A percentile compares a stretch with the other conserved stretches of the same genome.
Conservation (phyloP, 2,329 filamentous ascomycete genomes). For the Clonostachys byssicola region DNA sequence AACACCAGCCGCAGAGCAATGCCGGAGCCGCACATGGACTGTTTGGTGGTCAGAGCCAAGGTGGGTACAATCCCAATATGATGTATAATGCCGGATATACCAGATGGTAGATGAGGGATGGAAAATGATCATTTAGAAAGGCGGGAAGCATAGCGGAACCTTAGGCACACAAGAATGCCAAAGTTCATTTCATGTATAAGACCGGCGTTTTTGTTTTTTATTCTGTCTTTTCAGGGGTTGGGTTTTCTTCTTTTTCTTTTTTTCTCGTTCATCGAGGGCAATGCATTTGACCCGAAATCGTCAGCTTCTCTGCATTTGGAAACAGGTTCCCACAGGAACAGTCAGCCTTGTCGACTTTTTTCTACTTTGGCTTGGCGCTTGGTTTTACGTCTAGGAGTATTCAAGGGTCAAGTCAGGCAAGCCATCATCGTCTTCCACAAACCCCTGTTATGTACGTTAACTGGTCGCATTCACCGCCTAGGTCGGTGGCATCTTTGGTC, state of each 20-base stretch:
- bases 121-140: too few species aligned
- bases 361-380: neutral
- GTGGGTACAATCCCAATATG: slow-evolving; percentile 88
- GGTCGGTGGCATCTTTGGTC: slow-evolving; percentile 27
- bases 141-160: too few species aligned
- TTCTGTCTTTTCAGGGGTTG: neutral
- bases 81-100: slow-evolving; percentile 62
- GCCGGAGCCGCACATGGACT: slow-evolving; percentile 83
- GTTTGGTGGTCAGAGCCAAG: slow-evolving; percentile 85
- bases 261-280: neutral
- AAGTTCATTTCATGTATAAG: neutral
- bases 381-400: neutral
- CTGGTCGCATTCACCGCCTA: slow-evolving; percentile 24
- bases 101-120: slow-evolving; percentile 2
- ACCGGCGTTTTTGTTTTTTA: neutral
- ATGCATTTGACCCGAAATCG: too few species aligned
- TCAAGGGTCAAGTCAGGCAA: slow-evolving; percentile 50
- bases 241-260: neutral
- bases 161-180: too few species aligned
- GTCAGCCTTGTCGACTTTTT: neutral
- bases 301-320: too few species aligned
- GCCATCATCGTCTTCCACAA: slow-evolving; percentile 68
- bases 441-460: slow-evolving; percentile 63
- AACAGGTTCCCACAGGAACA: too few species aligned
- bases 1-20: slow-evolving; percentile 79